Evolutionary conservation across 371 early-diverging fungal species (phyloP).

Genomic region (Rhizopus arrhizus): DNA sequence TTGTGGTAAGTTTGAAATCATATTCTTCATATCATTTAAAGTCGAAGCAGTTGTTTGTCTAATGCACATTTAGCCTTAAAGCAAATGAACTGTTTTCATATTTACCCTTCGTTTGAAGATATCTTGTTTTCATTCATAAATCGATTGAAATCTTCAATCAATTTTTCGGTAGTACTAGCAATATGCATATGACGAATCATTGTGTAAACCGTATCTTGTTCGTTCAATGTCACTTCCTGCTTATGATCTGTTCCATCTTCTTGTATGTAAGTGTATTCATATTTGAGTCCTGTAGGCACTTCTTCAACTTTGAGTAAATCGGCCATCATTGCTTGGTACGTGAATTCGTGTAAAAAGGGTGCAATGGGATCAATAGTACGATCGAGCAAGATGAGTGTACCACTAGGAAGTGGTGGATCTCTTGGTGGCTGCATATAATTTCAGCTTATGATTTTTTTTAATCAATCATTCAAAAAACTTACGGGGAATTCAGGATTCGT

Average conservation of each 20-base stretch:
- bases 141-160: conserved; percentile 80
- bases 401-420: conserved; percentile 66
- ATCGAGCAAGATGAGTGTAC: conserved; percentile 84
- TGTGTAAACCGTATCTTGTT: conserved; percentile 76
- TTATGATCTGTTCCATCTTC: conserved; percentile 57
- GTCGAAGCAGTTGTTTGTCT: conserved; percentile 60
- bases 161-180: conserved; percentile 83
- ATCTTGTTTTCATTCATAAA: conserved; percentile 68
- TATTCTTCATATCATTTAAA: conserved; percentile 87
- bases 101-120: conserved; percentile 44
- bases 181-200: conserved; percentile 92
- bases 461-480: conserved; percentile 12
- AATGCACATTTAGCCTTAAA: not conserved
- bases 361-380: conserved; percentile 85
- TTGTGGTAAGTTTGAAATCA: conserved; percentile 87
- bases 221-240: conserved; percentile 67
- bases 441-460: not conserved
- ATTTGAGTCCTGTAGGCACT: conserved; percentile 58
- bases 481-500: conserved; percentile 67
- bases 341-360: conserved; percentile 92
- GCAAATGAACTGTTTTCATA: too few species aligned
- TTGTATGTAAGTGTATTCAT: conserved; percentile 63
- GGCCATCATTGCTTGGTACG: conserved; percentile 92
- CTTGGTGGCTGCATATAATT: conserved; percentile 48
- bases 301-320: conserved; percentile 83